These are phyloP conservation scores for Cinnamomum chago DNA, from an alignment of 164 flowering plant species.

Conservation along the genomic window DNA sequence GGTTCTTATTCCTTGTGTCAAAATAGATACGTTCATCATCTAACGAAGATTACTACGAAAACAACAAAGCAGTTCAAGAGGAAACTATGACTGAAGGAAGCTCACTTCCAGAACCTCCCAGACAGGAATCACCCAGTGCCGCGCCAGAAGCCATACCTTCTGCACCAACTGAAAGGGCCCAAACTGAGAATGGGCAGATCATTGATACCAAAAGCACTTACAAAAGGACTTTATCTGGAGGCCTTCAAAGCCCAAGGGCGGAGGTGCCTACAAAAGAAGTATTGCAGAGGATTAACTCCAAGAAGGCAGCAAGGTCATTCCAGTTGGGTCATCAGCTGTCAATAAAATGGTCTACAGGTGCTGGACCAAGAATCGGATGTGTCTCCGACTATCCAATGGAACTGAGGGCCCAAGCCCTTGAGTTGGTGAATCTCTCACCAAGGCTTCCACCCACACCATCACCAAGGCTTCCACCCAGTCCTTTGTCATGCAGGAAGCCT, in stretches of 20 bases:
- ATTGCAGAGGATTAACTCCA: constrained; percentile 72
- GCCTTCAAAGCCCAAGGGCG: constrained; percentile 64
- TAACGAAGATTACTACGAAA: constrained; percentile 50
- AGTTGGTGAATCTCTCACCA: constrained; percentile 68
- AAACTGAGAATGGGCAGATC: neutral
- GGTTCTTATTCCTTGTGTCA: constrained; percentile 2
- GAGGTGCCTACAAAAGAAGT: constrained; percentile 61
- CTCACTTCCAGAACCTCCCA: constrained; percentile 12
- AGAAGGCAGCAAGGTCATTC: constrained; percentile 54
- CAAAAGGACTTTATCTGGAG: constrained; percentile 76
- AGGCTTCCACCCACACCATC: constrained; percentile 40
- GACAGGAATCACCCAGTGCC: constrained; percentile 17
- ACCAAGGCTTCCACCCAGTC: constrained; percentile 41
- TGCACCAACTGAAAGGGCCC: constrained; percentile 11
- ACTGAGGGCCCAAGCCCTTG: constrained; percentile 65
- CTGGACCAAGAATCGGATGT: constrained; percentile 88
- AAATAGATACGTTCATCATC: constrained; percentile 48
- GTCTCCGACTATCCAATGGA: constrained; percentile 80
- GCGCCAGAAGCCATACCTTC: constrained; percentile 7
- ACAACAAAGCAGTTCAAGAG: constrained; percentile 18
- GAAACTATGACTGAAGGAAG: constrained; percentile 5
- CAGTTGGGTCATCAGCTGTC: constrained; percentile 71
- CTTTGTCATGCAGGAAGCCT: constrained; percentile 15
- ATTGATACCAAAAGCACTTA: constrained; percentile 14
- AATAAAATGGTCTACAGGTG: constrained; percentile 73